Evolutionary conservation across 257 asterid genomes (phyloP), one percentile per base, ranked within the genome.

Genomic region (Penstemon davidsonii): DNA sequence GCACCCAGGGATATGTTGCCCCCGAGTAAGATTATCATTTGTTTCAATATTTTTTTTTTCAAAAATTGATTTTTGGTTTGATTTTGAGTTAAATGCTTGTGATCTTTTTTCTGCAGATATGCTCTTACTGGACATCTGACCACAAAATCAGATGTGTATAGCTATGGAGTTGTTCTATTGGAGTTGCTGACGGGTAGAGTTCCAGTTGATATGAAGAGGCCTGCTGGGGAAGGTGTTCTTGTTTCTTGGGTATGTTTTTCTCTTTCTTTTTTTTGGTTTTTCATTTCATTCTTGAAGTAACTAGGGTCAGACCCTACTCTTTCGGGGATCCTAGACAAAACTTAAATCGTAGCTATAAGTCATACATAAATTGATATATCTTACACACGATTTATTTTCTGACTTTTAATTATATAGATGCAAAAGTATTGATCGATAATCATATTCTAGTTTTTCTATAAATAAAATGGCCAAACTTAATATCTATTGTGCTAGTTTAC

Each of bases 1-100:
- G 98, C 49, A 90, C 98, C 37, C 98, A 92, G 66, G 98, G 98
- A 71, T 92, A 92, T 64, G 96, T 92, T 61, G 98, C 98, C 66
- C 98, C 98, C 0, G 98, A 92, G 97, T 90, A 85, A 73, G 86
- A 52, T 50, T 42, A 49, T 47, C 39, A 49, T 18, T 49, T 25
- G 6, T 45, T 42, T 13, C 13, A 7, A 18, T 44, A 46, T 46
- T 25, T 43, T 15, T 71, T 44, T 33, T 37, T 11, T 0, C 46
- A 4, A 0, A 41, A 7, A 47, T 55, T 8, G 55, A 7, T 33
- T 59, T 45, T 0, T 10, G 6, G 13, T 10, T 60, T 46, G 19
- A n/a, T 40, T 18, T 56, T 11, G 8, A 12, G 11, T 46, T 41
- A 58, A 55, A 19, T 36, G 40, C 39, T 43, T 12, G 7, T 25